Evolutionary conservation across 2,329 filamentous ascomycete genomes (phyloP), one percentile per base, ranked within the genome.

Genomic region (Penicillium corylophilum): DNA sequence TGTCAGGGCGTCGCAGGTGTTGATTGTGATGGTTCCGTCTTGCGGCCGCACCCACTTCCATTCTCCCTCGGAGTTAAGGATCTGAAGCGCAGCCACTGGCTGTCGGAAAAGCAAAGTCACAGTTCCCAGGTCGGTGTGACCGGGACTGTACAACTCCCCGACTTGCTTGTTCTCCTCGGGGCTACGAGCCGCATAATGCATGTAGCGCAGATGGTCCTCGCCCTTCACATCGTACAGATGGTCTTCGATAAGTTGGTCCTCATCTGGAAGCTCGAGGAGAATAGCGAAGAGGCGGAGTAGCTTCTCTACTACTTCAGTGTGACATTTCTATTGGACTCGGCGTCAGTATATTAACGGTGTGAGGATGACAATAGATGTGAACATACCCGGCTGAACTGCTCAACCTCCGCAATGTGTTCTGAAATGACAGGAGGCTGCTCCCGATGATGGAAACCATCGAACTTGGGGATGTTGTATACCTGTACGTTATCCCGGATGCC

Each of bases 121-220:
- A 0, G 78, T 79, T 0, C 81, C 81, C 0, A 84, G 66, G 53
- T 85, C 82, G 0, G 81, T 84, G 58, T 84, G 81, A 0, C 81
- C 81, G 0, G 70, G 69, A 0, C 72, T 71, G 56, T 78, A 79
- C 0, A 81, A 68, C 18, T 70, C 66, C 0, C 74, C 75, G 1
- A 74, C 71, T 35, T 70, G 71, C 26, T 71, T 73, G 50, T 77
- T 77, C 22, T 80, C 76, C n/a, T 79, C 74, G 0, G 72, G 63
- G 0, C 71, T 75, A 31, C 81, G 78, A 0, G 76, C 75, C 8
- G 74, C 73, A 54, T 84, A 84, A 44, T 79, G 74, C 81, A 85
- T 85, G 64, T 84, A 85, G 2, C 84, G 77, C n/a, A 85, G 73
- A 51, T 85, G 82, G 22, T 82, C 81, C 54, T 85, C 82, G 16